Percentiles rank a stretch among this genome's conserved stretches.
Evolutionary conservation across 2,329 filamentous ascomycete species (phyloP).

Genomic region (Ceratocystis papillata): DNA sequence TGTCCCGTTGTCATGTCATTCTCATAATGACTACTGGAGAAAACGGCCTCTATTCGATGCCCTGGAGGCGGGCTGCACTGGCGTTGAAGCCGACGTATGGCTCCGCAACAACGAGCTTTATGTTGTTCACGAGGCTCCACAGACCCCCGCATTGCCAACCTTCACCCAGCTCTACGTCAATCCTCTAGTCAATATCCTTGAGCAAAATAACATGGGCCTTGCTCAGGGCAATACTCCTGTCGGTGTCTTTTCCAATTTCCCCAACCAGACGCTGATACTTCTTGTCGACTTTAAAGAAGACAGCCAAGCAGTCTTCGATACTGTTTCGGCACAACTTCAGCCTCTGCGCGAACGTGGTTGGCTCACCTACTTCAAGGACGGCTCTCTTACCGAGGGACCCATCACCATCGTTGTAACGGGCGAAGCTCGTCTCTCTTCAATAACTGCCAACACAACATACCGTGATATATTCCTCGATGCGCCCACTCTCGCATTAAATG

Average conservation of each 20-base stretch:
- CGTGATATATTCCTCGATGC: constrained; percentile 58
- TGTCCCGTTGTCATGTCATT: constrained; percentile 49
- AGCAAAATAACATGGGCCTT: constrained; percentile 39
- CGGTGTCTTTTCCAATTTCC: constrained; percentile 48
- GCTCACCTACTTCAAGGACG: constrained; percentile 44
- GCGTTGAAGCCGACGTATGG: constrained; percentile 62
- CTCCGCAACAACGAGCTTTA: constrained; percentile 44
- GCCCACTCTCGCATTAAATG: constrained; percentile 39
- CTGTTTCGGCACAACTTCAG: constrained; percentile 39
- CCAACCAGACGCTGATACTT: constrained; percentile 46
- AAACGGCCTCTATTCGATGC: constrained; percentile 53
- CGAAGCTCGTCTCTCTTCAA: constrained; percentile 46
- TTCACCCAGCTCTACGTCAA: constrained; percentile 53
- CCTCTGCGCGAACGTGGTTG: constrained; percentile 50
- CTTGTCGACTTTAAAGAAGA: constrained; percentile 60
- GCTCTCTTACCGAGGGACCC: constrained; percentile 41
- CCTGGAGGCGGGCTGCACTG: constrained; percentile 47
- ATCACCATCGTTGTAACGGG: constrained; percentile 62
- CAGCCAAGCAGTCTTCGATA: constrained; percentile 41
- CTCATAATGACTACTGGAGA: constrained; percentile 63
- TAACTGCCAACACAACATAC: constrained; percentile 43
- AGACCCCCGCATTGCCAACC: constrained; percentile 40
- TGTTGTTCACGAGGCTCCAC: constrained; percentile 45
- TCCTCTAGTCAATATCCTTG: constrained; percentile 50
- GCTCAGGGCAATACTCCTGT: constrained; percentile 30